Percentiles rank a stretch among this genome's conserved stretches.
Evolutionary conservation across 176 grass and related monocot genomes (phyloP).

Genomic region (Typha latifolia): DNA sequence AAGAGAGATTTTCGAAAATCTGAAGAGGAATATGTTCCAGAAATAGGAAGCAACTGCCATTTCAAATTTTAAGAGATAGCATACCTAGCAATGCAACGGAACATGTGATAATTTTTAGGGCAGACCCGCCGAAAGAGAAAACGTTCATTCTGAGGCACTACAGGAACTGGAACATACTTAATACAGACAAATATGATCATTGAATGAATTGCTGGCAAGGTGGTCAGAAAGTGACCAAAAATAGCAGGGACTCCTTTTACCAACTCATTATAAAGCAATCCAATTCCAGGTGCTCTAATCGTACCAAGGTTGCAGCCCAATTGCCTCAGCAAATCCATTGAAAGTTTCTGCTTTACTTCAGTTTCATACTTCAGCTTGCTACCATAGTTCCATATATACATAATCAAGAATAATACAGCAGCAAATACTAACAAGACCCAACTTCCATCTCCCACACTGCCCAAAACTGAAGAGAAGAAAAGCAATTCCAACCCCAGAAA

Average conservation of each 20-base stretch:
- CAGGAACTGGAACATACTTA: constrained; percentile 92
- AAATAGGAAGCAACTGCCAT: background rate
- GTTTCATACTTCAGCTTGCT: constrained; percentile 94
- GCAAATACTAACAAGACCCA: constrained; percentile 89
- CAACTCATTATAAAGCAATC: constrained; percentile 93
- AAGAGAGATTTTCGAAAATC: background rate
- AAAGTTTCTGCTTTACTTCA: constrained; percentile 92
- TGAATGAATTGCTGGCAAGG: constrained; percentile 88
- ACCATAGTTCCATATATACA: constrained; percentile 99
- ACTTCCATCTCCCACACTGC: constrained; percentile 71
- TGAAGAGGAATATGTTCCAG: background rate
- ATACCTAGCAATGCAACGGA: constrained; percentile 94
- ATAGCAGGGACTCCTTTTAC: constrained; percentile 88
- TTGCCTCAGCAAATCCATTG: constrained; percentile 76
- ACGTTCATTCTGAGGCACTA: constrained; percentile 89
- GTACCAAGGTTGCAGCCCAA: constrained; percentile 87
- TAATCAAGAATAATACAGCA: constrained; percentile 65
- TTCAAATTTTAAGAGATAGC: constrained; percentile 3
- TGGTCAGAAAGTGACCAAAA: constrained; percentile 91
- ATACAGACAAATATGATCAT: constrained; percentile 99
- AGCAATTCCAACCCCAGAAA: constrained; percentile 83
- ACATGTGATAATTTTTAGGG: constrained; percentile 90
- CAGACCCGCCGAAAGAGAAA: constrained; percentile 92
- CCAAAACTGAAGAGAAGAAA: constrained; percentile 91
- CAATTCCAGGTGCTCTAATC: constrained; percentile 88